A percentile compares a stretch with the other conserved stretches of the same genome.
phyloP scores from a whole-genome alignment of 345 rosid species.

The Geranium brycei region DNA sequence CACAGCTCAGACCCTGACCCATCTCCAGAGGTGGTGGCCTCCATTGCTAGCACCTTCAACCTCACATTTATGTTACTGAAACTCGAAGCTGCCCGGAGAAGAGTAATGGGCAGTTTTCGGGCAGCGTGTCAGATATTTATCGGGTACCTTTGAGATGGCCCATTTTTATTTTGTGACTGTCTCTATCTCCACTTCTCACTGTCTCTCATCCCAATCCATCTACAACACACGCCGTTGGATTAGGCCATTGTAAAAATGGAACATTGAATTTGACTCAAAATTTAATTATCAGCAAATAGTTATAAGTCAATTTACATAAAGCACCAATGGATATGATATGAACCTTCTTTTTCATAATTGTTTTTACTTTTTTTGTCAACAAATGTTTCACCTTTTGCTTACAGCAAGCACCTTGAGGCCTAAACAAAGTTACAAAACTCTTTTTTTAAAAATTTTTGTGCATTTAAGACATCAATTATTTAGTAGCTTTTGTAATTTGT shows the following conservation, averaged over 20 bases:
- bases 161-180: no score
- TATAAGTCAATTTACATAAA: not conserved
- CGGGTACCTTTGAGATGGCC: not conserved
- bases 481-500: not conserved
- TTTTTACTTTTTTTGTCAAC: not conserved
- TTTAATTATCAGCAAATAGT: not conserved
- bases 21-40: constrained; percentile 17
- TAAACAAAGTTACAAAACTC: no score
- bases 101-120: not conserved
- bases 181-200: no score
- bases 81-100: not conserved
- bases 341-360: not conserved
- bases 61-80: not conserved
- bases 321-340: not conserved
- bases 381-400: not conserved
- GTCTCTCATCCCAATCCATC: no score
- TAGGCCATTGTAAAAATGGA: no score
- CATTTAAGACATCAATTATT: no score
- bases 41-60: not conserved
- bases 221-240: no score
- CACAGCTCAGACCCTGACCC: constrained; percentile 96
- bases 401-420: not conserved
- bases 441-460: no score
- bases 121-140: not conserved
- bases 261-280: no score